phyloP scores from a whole-genome alignment of 495 filamentous ascomycete genomes.

The Parathielavia appendiculata region DNA sequence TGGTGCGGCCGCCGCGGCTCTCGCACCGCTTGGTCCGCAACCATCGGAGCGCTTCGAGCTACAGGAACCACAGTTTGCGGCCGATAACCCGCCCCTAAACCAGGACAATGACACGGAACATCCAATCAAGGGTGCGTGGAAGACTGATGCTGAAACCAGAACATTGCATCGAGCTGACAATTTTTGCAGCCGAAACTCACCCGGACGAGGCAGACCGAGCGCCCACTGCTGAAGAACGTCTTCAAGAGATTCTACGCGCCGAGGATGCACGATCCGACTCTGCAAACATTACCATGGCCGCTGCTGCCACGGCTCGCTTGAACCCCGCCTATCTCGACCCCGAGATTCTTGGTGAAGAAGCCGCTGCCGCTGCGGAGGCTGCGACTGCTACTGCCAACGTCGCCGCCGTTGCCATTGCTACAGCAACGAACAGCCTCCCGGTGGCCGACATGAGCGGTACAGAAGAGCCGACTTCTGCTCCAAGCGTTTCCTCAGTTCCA shows the following conservation, averaged over 20 bases:
- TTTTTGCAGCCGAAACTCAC: conserved; percentile 8
- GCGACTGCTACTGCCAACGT: conserved; percentile 26
- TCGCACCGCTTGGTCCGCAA: conserved; percentile 12
- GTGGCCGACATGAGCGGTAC: conserved; percentile 15
- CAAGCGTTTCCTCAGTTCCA: conserved; percentile 12
- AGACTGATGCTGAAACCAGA: neutral
- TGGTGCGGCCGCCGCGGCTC: neutral
- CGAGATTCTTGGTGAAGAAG: conserved; percentile 40
- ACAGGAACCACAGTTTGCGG: conserved; percentile 47
- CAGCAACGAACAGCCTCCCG: conserved; percentile 17
- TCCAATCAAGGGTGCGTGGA: conserved; percentile 35
- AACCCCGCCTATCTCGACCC: conserved; percentile 46
- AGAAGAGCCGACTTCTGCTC: conserved; percentile 8
- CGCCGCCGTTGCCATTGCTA: conserved; percentile 16
- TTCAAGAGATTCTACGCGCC: conserved; percentile 32
- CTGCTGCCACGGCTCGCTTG: conserved; percentile 46
- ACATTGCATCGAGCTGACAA: conserved; percentile 4
- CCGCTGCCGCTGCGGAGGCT: conserved; percentile 27
- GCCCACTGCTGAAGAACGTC: conserved; percentile 36
- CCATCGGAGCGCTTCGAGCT: conserved; percentile 39
- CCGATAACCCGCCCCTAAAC: conserved; percentile 42
- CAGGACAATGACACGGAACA: conserved; percentile 32
- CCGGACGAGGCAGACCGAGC: conserved; percentile 19
- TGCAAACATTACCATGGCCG: conserved; percentile 40
- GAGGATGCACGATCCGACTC: conserved; percentile 29